phyloP scores from a whole-genome alignment of 805 yeast genomes.

The Millerozyma miso region DNA sequence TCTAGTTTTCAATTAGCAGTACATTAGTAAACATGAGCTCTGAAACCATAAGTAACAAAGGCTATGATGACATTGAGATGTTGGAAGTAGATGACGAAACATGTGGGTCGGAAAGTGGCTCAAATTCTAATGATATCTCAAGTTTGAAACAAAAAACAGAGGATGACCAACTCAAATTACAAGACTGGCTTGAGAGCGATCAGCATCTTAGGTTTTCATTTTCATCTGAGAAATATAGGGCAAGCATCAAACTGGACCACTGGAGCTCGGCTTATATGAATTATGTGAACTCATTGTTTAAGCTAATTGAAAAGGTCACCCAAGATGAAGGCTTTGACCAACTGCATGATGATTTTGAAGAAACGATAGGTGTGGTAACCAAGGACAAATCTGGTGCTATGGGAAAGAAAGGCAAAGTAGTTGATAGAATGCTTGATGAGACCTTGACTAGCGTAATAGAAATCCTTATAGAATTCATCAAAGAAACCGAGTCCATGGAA shows the following conservation, averaged over 20 bases:
- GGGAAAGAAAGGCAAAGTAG: slow-evolving; percentile 4
- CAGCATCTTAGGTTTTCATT: slow-evolving; percentile 35
- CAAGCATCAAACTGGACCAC: slow-evolving; percentile 32
- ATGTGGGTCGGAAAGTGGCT: slow-evolving; percentile 23
- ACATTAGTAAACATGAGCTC: neutral
- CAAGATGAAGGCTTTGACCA: slow-evolving; percentile 13
- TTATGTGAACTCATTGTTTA: slow-evolving; percentile 49
- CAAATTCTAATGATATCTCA: slow-evolving; percentile 13
- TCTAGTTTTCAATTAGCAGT: neutral
- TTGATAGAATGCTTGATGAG: slow-evolving; percentile 15
- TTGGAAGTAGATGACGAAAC: slow-evolving; percentile 38
- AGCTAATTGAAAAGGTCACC: slow-evolving; percentile 41
- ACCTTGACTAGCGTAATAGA: slow-evolving; percentile 26
- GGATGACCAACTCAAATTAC: slow-evolving; percentile 35
- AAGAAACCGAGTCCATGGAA: slow-evolving; percentile 17
- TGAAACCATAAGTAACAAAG: neutral
- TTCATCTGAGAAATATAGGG: slow-evolving; percentile 37
- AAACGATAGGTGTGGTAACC: slow-evolving; percentile 28
- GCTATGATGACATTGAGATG: slow-evolving; percentile 38
- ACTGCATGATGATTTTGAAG: slow-evolving; percentile 14
- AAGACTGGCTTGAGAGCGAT: slow-evolving; percentile 42
- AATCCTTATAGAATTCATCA: slow-evolving; percentile 25
- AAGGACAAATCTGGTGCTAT: slow-evolving; percentile 11
- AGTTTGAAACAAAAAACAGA: slow-evolving; percentile 4
- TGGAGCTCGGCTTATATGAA: slow-evolving; percentile 40